Evolutionary conservation across 1,139 yeast species (phyloP).

Genomic region (Sugiyamaella castrensis): DNA sequence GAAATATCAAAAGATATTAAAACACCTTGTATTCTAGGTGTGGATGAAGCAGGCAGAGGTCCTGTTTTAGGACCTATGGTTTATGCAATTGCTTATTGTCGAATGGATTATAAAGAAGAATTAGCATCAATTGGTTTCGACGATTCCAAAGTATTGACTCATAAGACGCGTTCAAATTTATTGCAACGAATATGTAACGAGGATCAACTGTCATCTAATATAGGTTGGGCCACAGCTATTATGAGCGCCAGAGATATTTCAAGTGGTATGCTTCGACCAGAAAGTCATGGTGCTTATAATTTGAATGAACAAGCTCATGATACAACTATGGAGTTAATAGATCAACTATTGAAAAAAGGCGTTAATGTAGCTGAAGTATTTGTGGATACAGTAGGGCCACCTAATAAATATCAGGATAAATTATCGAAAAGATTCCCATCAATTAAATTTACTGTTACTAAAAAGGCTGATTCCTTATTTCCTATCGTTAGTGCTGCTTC

Average conservation of each 20-base stretch:
- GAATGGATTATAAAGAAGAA: conserved; percentile 52
- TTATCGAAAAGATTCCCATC: conserved; percentile 65
- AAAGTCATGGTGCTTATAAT: conserved; percentile 55
- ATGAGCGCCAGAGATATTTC: conserved; percentile 88
- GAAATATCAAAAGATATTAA: conserved; percentile 23
- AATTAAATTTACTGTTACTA: conserved; percentile 77
- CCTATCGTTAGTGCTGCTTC: conserved; percentile 96
- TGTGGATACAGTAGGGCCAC: conserved; percentile 98
- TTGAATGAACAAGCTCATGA: conserved; percentile 96
- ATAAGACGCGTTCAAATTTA: conserved; percentile 60
- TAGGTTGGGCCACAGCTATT: conserved; percentile 87
- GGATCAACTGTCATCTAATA: conserved; percentile 48
- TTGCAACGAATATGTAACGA: conserved; percentile 55
- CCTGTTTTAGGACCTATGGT: conserved; percentile 98
- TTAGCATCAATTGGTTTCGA: conserved; percentile 74
- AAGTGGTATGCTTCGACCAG: conserved; percentile 78
- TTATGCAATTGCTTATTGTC: conserved; percentile 80
- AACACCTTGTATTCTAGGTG: conserved; percentile 62
- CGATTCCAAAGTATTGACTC: conserved; percentile 85
- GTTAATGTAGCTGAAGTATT: conserved; percentile 67
- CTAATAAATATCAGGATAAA: conserved; percentile 75
- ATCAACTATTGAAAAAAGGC: conserved; percentile 55
- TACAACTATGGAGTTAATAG: conserved; percentile 77
- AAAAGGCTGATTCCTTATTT: conserved; percentile 91
- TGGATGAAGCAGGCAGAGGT: conserved; percentile 98